These are phyloP conservation scores for Pythium aquatile DNA, from an alignment of 352 stramenopile genomes.

Conservation along the genomic window DNA sequence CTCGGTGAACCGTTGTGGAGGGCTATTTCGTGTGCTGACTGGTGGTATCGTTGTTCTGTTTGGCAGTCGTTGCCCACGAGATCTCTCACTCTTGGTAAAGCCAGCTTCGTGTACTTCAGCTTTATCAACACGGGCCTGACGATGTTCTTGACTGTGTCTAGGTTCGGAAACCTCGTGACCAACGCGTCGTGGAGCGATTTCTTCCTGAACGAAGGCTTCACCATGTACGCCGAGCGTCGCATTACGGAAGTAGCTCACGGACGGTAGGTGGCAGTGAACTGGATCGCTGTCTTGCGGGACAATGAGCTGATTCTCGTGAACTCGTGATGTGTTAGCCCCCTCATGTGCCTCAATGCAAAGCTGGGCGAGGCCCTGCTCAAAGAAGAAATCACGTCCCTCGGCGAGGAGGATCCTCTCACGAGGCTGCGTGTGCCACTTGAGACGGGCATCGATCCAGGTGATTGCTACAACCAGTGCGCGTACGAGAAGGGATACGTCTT, in stretches of 20 bases:
- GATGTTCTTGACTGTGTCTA: slow-evolving; percentile 9
- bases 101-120: not conserved
- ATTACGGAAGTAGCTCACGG: slow-evolving; percentile 68
- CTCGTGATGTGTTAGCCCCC: slow-evolving; percentile 26
- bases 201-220: slow-evolving; percentile 89
- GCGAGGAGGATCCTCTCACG: slow-evolving; percentile 66
- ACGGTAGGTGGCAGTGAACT: slow-evolving; percentile 34
- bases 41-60: not conserved
- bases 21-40: not conserved
- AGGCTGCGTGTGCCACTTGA: slow-evolving; percentile 68
- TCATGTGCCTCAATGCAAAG: slow-evolving; percentile 75
- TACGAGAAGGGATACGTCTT: slow-evolving; percentile 85
- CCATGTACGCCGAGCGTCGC: slow-evolving; percentile 80
- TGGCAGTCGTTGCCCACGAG: slow-evolving; percentile 73
- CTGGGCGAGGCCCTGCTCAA: slow-evolving; percentile 61
- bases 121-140: too few relatives aligned
- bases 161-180: slow-evolving; percentile 83
- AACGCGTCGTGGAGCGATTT: slow-evolving; percentile 87
- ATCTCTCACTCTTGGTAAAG: slow-evolving; percentile 79
- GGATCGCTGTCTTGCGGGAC: not conserved
- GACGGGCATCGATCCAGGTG: slow-evolving; percentile 71
- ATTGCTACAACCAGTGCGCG: slow-evolving; percentile 81
- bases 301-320: not conserved
- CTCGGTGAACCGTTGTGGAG: not conserved
- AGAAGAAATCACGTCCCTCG: slow-evolving; percentile 69